Percentiles rank a stretch among this genome's conserved stretches.
Conservation (phyloP, 1,284 basidiomycete genomes). For the Macrocybe sp. region DNA sequence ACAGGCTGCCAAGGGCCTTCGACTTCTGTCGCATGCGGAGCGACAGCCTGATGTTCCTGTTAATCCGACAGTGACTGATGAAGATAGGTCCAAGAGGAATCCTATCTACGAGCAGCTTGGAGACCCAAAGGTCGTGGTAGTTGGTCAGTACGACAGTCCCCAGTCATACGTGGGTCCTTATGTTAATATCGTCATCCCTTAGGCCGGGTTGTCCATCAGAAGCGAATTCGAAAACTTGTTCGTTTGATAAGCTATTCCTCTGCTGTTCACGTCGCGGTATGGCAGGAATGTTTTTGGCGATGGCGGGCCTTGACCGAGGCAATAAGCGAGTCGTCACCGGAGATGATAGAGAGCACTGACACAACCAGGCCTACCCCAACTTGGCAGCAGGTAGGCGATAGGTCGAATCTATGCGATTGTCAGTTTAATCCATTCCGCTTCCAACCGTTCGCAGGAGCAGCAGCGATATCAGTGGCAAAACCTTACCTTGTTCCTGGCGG, state of each 20-base stretch:
- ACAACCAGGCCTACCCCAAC: slow-evolving; percentile 10
- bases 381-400: slow-evolving; percentile 22
- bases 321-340: slow-evolving; percentile 29
- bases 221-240: slow-evolving; percentile 69
- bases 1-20: slow-evolving; percentile 62
- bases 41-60: slow-evolving; percentile 50
- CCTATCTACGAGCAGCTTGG: slow-evolving; percentile 75
- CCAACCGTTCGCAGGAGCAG: slow-evolving; percentile 47
- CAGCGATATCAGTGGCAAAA: slow-evolving; percentile 82
- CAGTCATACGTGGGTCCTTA: background rate
- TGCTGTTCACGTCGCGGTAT: slow-evolving; percentile 67
- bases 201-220: slow-evolving; percentile 77
- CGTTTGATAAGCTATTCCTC: slow-evolving; percentile 60
- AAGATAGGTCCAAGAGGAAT: slow-evolving; percentile 61
- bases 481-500: slow-evolving; percentile 74
- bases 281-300: slow-evolving; percentile 76
- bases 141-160: slow-evolving; percentile 45
- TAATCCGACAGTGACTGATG: slow-evolving; percentile 44
- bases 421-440: no score
- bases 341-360: slow-evolving; percentile 15
- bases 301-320: slow-evolving; percentile 55
- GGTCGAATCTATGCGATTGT: background rate
- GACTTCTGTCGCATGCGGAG: slow-evolving; percentile 62
- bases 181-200: slow-evolving; percentile 18
- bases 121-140: slow-evolving; percentile 61